Evolutionary conservation across 1,284 basidiomycete species (phyloP).

Genomic region (Apiotrichum porosum): DNA sequence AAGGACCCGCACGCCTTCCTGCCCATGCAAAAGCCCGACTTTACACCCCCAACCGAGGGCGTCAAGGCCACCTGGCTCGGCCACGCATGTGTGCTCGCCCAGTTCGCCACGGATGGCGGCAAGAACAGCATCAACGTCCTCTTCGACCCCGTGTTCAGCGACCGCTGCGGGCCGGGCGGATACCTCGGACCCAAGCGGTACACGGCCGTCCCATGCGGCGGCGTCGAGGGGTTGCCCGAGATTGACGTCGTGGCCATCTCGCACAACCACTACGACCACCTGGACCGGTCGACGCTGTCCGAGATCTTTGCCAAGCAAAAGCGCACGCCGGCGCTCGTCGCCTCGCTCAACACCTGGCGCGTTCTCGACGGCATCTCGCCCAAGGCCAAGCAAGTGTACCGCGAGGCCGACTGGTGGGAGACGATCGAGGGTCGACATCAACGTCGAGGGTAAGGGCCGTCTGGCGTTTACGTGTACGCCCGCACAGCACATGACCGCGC

Average conservation of each 20-base stretch:
- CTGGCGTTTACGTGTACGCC: slow-evolving; percentile 31
- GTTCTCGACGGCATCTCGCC: slow-evolving; percentile 48
- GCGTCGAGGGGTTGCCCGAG: slow-evolving; percentile 59
- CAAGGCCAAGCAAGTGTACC: slow-evolving; percentile 48
- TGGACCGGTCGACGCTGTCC: slow-evolving; percentile 57
- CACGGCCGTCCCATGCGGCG: slow-evolving; percentile 57
- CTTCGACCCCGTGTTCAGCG: slow-evolving; percentile 66
- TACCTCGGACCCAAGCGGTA: slow-evolving; percentile 55
- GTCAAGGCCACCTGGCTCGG: slow-evolving; percentile 67
- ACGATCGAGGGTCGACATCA: slow-evolving; percentile 16
- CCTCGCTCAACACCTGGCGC: slow-evolving; percentile 58
- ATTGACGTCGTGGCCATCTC: slow-evolving; percentile 57
- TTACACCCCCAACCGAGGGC: slow-evolving; percentile 19
- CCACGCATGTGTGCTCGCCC: slow-evolving; percentile 67
- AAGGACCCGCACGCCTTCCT: slow-evolving; percentile 14
- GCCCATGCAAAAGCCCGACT: not conserved
- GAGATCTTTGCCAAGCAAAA: slow-evolving; percentile 31
- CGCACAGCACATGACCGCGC: slow-evolving; percentile 56
- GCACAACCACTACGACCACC: slow-evolving; percentile 67
- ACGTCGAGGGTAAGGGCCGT: slow-evolving; percentile 31
- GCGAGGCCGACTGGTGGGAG: slow-evolving; percentile 70
- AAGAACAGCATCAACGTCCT: slow-evolving; percentile 53
- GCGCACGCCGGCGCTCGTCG: slow-evolving; percentile 55
- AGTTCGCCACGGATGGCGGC: slow-evolving; percentile 50
- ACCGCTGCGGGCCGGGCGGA: slow-evolving; percentile 59